A percentile compares a stretch with the other conserved stretches of the same genome.
Evolutionary conservation across 1,284 basidiomycete species (phyloP).

Genomic region (Cutaneotrichosporon cyanovorans): DNA sequence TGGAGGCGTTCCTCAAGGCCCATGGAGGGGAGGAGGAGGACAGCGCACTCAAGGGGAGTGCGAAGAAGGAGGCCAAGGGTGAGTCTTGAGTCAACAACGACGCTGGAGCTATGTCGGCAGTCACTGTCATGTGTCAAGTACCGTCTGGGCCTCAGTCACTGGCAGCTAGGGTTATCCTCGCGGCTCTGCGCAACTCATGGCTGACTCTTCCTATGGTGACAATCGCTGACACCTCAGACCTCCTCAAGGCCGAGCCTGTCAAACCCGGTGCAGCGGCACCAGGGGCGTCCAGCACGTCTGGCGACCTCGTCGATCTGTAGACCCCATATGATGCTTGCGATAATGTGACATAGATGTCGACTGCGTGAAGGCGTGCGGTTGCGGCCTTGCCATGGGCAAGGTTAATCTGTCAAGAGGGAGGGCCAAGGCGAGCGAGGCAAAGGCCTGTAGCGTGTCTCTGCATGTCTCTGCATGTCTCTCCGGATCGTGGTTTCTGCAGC

Average conservation of each 20-base stretch:
- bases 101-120: not conserved
- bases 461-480: too few species aligned
- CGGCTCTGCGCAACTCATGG: too few species aligned
- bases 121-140: too few species aligned
- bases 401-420: too few species aligned
- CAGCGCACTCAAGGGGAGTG: constrained; percentile 72
- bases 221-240: constrained; percentile 25
- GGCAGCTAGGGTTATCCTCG: too few species aligned
- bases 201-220: not conserved
- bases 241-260: constrained; percentile 35
- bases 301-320: constrained; percentile 13
- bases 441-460: too few species aligned
- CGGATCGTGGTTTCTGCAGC: too few species aligned
- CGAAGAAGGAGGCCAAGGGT: constrained; percentile 57
- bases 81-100: constrained; percentile 8
- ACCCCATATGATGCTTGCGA: not conserved
- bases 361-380: too few species aligned
- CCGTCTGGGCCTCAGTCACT: too few species aligned
- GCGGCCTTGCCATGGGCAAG: too few species aligned
- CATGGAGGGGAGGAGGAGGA: constrained; percentile 58
- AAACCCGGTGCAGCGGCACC: not conserved
- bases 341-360: too few species aligned
- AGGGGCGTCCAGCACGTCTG: constrained; percentile 1
- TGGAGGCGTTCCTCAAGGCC: constrained; percentile 83
- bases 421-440: too few species aligned